Percentiles rank a stretch among this genome's conserved stretches.
Conservation (phyloP, 2,329 filamentous ascomycete genomes). For the Aureobasidium uvarum region DNA sequence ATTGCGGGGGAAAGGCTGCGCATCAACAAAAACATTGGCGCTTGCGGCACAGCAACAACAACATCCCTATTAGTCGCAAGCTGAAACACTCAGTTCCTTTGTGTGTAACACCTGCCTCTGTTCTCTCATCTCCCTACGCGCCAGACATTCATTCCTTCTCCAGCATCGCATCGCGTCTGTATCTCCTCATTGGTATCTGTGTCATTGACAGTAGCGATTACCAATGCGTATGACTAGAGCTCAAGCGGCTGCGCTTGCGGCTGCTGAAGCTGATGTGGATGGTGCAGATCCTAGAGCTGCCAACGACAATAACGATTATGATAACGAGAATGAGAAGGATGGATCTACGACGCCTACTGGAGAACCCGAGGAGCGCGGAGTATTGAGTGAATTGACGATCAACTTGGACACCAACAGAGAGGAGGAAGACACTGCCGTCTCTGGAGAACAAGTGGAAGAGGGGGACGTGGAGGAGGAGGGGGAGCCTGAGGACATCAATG, state of each 20-base stretch:
- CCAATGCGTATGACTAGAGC: slow-evolving; percentile 48
- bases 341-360: neutral
- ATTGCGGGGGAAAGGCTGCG: neutral
- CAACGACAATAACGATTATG: neutral
- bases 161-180: neutral
- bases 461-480: neutral
- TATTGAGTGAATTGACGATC: slow-evolving; percentile 44
- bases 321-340: slow-evolving; percentile 13
- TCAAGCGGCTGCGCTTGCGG: slow-evolving; percentile 41
- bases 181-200: neutral
- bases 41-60: slow-evolving; percentile 1
- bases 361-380: slow-evolving; percentile 35
- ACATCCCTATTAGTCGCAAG: neutral
- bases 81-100: neutral
- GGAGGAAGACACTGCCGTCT: too few relatives aligned
- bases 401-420: slow-evolving; percentile 32
- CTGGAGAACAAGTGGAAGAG: neutral
- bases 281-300: neutral
- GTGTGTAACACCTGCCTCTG: neutral
- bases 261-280: neutral
- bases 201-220: neutral
- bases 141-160: neutral
- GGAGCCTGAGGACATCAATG: slow-evolving; percentile 29
- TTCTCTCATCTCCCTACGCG: neutral
- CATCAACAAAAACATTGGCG: slow-evolving; percentile 6